These are phyloP conservation scores for Aurifilum marmelostoma DNA, from an alignment of 2,329 filamentous ascomycete species.

Conservation along the genomic window DNA sequence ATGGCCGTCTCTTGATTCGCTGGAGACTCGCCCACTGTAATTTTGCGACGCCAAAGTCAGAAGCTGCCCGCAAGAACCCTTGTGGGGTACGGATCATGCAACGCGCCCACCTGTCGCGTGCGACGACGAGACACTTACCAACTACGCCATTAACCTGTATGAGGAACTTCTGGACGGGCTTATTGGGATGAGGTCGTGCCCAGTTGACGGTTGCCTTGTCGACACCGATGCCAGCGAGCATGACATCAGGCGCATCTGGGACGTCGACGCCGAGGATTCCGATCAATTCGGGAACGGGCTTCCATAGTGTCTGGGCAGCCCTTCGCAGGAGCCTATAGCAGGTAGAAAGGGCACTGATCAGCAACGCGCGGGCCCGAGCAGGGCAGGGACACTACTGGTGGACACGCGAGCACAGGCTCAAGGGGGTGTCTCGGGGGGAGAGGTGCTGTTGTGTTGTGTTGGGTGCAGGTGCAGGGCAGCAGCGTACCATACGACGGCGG, in stretches of 20 bases:
- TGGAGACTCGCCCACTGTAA: constrained; percentile 78
- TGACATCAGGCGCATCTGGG: constrained; percentile 85
- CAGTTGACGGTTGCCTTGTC: constrained; percentile 90
- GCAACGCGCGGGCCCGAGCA: constrained; percentile 13
- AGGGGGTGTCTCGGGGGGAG: constrained; percentile 4
- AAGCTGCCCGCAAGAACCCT: neutral
- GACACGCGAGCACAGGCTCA: constrained; percentile 7
- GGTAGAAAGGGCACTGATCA: constrained; percentile 19
- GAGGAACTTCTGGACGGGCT: constrained; percentile 80
- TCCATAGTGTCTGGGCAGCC: constrained; percentile 85
- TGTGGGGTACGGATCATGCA: constrained; percentile 28
- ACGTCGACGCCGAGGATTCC: constrained; percentile 92
- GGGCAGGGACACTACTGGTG: neutral
- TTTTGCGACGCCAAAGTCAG: constrained; percentile 20
- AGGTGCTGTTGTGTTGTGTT: no score
- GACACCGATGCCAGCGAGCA: constrained; percentile 83
- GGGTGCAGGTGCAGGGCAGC: constrained; percentile 6
- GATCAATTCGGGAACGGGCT: constrained; percentile 88
- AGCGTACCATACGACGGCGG: constrained; percentile 57
- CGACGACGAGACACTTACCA: constrained; percentile 56
- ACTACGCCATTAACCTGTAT: constrained; percentile 93
- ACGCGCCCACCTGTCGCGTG: constrained; percentile 26
- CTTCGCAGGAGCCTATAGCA: constrained; percentile 75
- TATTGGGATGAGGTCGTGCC: constrained; percentile 70
- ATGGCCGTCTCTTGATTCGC: constrained; percentile 81